Evolutionary conservation across 2,329 filamentous ascomycete species (phyloP), one percentile per base, ranked within the genome.

Genomic region (Paracoccidioides lutzii): DNA sequence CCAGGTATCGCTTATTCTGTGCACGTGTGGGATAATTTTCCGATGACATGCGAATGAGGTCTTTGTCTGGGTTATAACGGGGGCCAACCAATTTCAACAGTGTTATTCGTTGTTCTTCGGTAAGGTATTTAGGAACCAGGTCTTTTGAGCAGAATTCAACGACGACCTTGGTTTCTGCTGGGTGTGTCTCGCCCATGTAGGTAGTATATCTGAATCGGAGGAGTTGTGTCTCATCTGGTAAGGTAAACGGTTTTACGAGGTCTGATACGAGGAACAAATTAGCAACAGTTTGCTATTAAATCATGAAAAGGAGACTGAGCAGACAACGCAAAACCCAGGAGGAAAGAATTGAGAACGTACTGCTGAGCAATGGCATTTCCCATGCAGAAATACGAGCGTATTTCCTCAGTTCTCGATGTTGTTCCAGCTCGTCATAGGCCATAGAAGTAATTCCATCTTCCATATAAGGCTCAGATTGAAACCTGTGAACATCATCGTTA

Each of bases 191-290:
- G 65, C 91, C 91, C 80, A 98, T 85, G 74, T 97, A 97, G 41
- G 86, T 90, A 14, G 93, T 98, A 76, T 95, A 96, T 65, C 93
- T 85, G 82, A 96, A 98, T 65, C 91, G 86, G 57, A 98, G 81
- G 48, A 89, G 82, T 63, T 87, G 78, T 48, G 66, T 68, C 59
- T 82, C 71, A 35, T 77, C 70, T 12, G 80, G 78, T 1, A 91
- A 89, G 2, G 83, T 81, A 69, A 95, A 97, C 15, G 88, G 85
- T 71, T 88, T 88, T 55, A 88, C 85, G 59, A 93, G 80, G 68
- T 91, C 88, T 95, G 66, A 52, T 55, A 52, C 42, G 55, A 40
- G 44, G 32, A 32, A 28, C 42, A 14, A 42, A 32, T 52, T 43
- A 52, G 50, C 38, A 52, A 42, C 12, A 28, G 32, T 32, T 6